phyloP scores from a whole-genome alignment of 169 alveolate genomes.

The Plasmodium inui region DNA sequence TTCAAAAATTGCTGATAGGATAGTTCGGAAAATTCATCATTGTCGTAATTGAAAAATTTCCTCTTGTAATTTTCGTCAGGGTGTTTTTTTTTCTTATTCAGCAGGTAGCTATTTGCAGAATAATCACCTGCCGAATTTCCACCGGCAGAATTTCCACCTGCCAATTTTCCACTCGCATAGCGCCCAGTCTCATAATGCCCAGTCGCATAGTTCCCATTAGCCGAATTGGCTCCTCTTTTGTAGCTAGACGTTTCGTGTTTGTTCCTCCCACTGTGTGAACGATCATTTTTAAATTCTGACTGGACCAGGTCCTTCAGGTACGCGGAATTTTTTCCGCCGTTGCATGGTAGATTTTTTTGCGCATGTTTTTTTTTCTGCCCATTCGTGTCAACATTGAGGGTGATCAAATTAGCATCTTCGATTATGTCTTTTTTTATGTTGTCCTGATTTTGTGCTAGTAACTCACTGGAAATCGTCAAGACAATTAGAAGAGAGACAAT shows the following conservation, averaged over 20 bases:
- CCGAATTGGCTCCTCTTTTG: background rate
- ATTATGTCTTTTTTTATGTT: background rate
- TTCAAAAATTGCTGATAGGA: slow-evolving; percentile 52
- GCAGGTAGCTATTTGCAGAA: background rate
- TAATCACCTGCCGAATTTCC: background rate
- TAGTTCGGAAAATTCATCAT: slow-evolving; percentile 49
- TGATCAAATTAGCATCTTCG: background rate
- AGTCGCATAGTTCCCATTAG: background rate
- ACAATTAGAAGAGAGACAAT: slow-evolving; percentile 40
- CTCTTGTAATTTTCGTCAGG: background rate
- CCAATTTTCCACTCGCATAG: background rate
- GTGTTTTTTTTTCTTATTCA: slow-evolving; percentile 3
- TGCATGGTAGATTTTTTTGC: background rate
- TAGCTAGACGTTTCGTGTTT: background rate
- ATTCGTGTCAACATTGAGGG: background rate
- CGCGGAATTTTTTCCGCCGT: background rate
- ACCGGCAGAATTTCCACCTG: background rate
- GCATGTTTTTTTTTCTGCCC: background rate
- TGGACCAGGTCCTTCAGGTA: background rate
- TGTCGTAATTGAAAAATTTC: slow-evolving; percentile 5
- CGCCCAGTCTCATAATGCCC: background rate
- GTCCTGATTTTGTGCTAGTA: slow-evolving; percentile 20
- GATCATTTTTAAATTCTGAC: background rate
- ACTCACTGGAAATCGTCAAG: slow-evolving; percentile 58
- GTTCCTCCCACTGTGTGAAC: background rate